Base-by-base conservation (phyloP, 2,329 filamentous ascomycete genomes). In the Phoma sp. region DNA sequence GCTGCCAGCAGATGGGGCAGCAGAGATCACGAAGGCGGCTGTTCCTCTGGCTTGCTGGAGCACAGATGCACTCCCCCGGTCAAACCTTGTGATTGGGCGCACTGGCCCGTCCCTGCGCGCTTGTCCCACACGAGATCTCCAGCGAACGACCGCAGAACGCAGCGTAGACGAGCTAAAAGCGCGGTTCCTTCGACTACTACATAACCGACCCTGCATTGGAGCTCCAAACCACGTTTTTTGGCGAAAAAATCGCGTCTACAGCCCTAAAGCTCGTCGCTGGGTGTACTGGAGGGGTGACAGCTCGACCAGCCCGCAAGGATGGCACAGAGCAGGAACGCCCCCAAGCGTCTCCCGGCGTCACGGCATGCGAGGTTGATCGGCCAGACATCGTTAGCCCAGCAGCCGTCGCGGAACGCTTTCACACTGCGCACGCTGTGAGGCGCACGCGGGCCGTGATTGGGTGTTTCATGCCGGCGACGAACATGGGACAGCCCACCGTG, bases 211-310 rank as follows among this genome's bases (percentile, higher is more conserved):
- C 68, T 67, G 66, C 66, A 61, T 66, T 52, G 54, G 60, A 59
- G 60, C 60, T 62, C 55, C 52, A 33, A 45, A 45, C 59, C 62
- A 66, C 67, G 62, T 69, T 68, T 71, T 72, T 68, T 61, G 28
- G 64, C 64, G 60, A 55, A 68, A 72, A 70, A 66, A 56, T 55
- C 57, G 60, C 62, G 61, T 70, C 60, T 70, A 60, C 58, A 67
- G 67, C 64, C 62, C 64, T 65, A 71, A 55, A 65, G 59, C 39
- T 46, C 49, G 51, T 58, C 48, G 47, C 46, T 53, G 59, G 59
- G 56, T 53, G 60, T 64, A 56, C 50, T 54, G 67, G 66, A 64
- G 67, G 68, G 65, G 55, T 17, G 51, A 49, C 49, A 28, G 28
- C 51, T 54, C 38, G 21, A 43, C 47, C 50, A 47, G 37, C 32